Base-by-base conservation (phyloP, 371 early-diverging fungal genomes). In the Smittium culicis region DNA sequence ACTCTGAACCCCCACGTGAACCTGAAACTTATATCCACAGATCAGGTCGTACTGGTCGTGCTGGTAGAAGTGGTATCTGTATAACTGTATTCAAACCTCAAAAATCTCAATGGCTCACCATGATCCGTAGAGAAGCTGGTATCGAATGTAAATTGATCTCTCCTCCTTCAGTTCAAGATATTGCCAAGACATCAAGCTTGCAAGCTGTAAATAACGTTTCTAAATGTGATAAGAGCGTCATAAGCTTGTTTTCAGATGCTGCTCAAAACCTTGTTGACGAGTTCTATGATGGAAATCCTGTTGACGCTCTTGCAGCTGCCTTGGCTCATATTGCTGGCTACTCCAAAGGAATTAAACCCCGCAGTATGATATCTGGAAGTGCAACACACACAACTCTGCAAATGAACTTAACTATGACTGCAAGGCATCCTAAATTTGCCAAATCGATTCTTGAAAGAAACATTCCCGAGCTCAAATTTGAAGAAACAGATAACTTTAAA, bases 31-130 rank as follows among this genome's bases (percentile, higher is more conserved):
- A 94, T 77, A 90, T 97, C 45, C 99, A 98, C 81, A 86, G 99
- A 54, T 88, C 91, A 5, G 99, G 99, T n/a, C 88, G 99, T 77
- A 98, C 99, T 0, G 99, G 96, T 34, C 90, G 97, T 79, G 96
- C 94, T 14, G 96, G 96, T 30, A 86, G 88, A 61, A 80, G 81
- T 34, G 98, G 99, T 65, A 83, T 85, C 17, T 92, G 94, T 73
- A 87, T 97, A 35, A 93, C 92, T 31, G 91, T 94, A 77, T 93
- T 83, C 80, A 93, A 92, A 72, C 86, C 89, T 31, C 79, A 81
- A 35, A 91, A 93, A 75, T 86, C 87, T 71, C 84, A 86, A 71
- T 80, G 88, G 69, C 76, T 93, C 29, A 77, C 81, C 34, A 83
- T 79, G 70, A 91, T 94, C 71, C 77, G 86, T 62, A 80, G 83